Evolutionary conservation across 2,329 filamentous ascomycete species (phyloP).

Genomic region (Bipolaris oryzae): DNA sequence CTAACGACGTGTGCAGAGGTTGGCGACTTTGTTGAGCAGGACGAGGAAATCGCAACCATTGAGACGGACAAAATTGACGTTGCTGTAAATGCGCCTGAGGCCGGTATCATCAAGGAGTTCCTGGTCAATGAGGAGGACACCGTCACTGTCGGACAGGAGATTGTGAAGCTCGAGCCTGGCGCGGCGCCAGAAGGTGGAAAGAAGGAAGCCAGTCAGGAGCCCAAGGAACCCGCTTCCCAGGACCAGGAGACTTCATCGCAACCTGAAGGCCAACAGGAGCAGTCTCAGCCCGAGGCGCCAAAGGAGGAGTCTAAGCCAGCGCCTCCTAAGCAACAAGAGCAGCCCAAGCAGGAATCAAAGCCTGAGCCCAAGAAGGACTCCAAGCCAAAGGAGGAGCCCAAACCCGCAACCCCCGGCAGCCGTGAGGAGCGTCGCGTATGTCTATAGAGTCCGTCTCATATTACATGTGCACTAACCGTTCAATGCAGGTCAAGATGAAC

Average conservation of each 20-base stretch:
- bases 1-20: slow-evolving; percentile 60
- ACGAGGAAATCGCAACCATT: slow-evolving; percentile 98
- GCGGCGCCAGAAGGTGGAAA: slow-evolving; percentile 59
- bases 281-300: slow-evolving; percentile 48
- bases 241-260: slow-evolving; percentile 64
- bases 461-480: slow-evolving; percentile 17
- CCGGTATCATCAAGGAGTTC: slow-evolving; percentile 90
- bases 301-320: slow-evolving; percentile 50
- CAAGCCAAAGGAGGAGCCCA: slow-evolving; percentile 37
- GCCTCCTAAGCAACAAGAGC: slow-evolving; percentile 48
- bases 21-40: slow-evolving; percentile 91
- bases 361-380: slow-evolving; percentile 43
- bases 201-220: slow-evolving; percentile 61
- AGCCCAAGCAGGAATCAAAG: slow-evolving; percentile 37
- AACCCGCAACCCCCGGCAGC: slow-evolving; percentile 63
- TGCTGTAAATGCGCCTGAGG: slow-evolving; percentile 89
- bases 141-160: slow-evolving; percentile 89
- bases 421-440: slow-evolving; percentile 87
- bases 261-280: slow-evolving; percentile 57
- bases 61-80: slow-evolving; percentile 99
- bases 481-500: slow-evolving; percentile 95
- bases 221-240: slow-evolving; percentile 65
- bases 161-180: slow-evolving; percentile 80
- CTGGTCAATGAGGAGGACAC: slow-evolving; percentile 94
- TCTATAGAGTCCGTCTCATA: slow-evolving; percentile 27